These are phyloP conservation scores for Penicillium polonicum DNA, from an alignment of 2,329 filamentous ascomycete species.

Conservation along the genomic window DNA sequence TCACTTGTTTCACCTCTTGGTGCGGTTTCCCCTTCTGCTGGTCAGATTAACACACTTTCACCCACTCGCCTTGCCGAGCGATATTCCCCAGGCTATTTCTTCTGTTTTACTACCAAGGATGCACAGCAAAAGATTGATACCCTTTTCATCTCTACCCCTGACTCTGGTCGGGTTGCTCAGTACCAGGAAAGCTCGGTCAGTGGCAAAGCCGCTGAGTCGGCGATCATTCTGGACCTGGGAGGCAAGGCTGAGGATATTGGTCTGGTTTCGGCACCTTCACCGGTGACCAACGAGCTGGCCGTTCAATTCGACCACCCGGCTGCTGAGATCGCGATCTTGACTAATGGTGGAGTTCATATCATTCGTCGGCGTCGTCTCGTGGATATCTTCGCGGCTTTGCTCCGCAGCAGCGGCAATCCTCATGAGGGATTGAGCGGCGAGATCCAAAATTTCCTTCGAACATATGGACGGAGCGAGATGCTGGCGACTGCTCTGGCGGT, in stretches of 20 bases:
- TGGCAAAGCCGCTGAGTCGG: slow-evolving; percentile 72
- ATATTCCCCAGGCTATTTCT: slow-evolving; percentile 86
- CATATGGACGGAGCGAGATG: slow-evolving; percentile 85
- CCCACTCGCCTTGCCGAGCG: slow-evolving; percentile 46
- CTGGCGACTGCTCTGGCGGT: slow-evolving; percentile 90
- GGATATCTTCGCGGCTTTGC: slow-evolving; percentile 83
- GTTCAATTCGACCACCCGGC: slow-evolving; percentile 87
- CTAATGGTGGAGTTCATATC: slow-evolving; percentile 85
- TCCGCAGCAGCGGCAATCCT: slow-evolving; percentile 69
- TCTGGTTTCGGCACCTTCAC: slow-evolving; percentile 68
- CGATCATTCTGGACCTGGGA: slow-evolving; percentile 73
- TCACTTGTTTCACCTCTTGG: slow-evolving; percentile 28
- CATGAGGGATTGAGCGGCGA: slow-evolving; percentile 75
- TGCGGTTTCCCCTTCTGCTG: slow-evolving; percentile 33
- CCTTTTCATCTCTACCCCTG: slow-evolving; percentile 82
- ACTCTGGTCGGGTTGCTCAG: slow-evolving; percentile 77
- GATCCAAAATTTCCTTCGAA: slow-evolving; percentile 76
- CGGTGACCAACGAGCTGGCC: slow-evolving; percentile 78
- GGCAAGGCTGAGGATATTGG: slow-evolving; percentile 77
- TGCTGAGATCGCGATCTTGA: slow-evolving; percentile 85
- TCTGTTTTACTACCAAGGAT: slow-evolving; percentile 74
- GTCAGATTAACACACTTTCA: slow-evolving; percentile 46
- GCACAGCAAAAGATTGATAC: slow-evolving; percentile 59
- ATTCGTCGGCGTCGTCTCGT: slow-evolving; percentile 81
- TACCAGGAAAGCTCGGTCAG: slow-evolving; percentile 52